These are phyloP conservation scores for Penicillium paxilli DNA, from an alignment of 495 filamentous ascomycete species.

Conservation along the genomic window DNA sequence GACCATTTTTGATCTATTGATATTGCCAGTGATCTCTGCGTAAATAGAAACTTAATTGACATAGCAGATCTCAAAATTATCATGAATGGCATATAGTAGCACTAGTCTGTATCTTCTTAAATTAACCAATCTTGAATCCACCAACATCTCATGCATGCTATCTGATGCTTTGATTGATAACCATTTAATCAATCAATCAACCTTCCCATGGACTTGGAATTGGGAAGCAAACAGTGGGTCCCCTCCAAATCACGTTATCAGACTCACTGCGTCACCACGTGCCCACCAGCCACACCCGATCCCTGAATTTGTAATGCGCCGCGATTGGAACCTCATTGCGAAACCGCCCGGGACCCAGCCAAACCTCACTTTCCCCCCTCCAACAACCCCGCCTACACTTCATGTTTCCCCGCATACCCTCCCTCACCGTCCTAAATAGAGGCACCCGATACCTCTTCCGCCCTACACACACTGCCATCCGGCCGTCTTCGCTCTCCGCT, in stretches of 20 bases:
- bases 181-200: no score
- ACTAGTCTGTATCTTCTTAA: no score
- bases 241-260: not conserved
- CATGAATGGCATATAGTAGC: no score
- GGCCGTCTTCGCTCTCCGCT: constrained; percentile 40
- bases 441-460: constrained; percentile 45
- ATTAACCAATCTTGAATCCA: no score
- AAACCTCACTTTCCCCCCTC: not conserved
- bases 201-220: no score
- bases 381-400: constrained; percentile 15
- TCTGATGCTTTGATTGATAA: not conserved
- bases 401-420: constrained; percentile 45
- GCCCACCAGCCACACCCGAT: not conserved
- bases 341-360: constrained; percentile 2
- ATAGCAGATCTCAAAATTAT: no score
- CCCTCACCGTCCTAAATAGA: constrained; percentile 40
- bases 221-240: no score
- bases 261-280: not conserved
- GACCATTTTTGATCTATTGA: not conserved
- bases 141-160: no score
- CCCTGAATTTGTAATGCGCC: constrained; percentile 10
- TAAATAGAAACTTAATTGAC: no score
- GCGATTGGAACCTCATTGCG: not conserved
- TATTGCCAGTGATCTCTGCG: no score
- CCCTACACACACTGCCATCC: constrained; percentile 20